Evolutionary conservation across 176 grass and related monocot species (phyloP).

Genomic region (Avena eriantha): DNA sequence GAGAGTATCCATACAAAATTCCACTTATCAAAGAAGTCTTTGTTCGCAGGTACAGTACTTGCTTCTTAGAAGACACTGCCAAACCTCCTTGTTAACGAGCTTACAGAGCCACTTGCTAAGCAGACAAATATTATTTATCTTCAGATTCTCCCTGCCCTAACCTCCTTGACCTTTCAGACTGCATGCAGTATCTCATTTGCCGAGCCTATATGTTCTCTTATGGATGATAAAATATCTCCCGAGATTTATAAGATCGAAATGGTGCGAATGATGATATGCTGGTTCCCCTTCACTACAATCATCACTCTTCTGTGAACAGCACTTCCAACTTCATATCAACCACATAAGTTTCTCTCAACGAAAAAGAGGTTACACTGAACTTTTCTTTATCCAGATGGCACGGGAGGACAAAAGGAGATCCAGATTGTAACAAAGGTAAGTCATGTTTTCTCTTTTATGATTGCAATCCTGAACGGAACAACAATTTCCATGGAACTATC

Average conservation of each 20-base stretch:
- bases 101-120: not conserved
- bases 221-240: not conserved
- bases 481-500: slow-evolving; percentile 13
- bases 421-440: not conserved
- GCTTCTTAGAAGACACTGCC: not conserved
- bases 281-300: not conserved
- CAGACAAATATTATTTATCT: not conserved
- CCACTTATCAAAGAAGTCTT: not conserved
- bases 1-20: not conserved
- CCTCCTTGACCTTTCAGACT: not conserved
- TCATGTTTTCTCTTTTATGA: not conserved
- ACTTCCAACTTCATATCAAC: not conserved
- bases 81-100: not conserved
- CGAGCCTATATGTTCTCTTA: not conserved
- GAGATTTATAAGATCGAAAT: not conserved
- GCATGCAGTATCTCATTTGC: not conserved
- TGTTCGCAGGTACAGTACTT: not conserved
- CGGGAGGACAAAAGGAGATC: not conserved
- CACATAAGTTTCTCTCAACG: not conserved
- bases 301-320: not conserved
- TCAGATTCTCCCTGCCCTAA: not conserved
- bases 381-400: not conserved
- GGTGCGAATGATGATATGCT: not conserved
- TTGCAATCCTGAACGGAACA: not conserved
- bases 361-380: not conserved